These are phyloP conservation scores for Candida stauntonica DNA, from an alignment of 805 yeast species.

Conservation along the genomic window DNA sequence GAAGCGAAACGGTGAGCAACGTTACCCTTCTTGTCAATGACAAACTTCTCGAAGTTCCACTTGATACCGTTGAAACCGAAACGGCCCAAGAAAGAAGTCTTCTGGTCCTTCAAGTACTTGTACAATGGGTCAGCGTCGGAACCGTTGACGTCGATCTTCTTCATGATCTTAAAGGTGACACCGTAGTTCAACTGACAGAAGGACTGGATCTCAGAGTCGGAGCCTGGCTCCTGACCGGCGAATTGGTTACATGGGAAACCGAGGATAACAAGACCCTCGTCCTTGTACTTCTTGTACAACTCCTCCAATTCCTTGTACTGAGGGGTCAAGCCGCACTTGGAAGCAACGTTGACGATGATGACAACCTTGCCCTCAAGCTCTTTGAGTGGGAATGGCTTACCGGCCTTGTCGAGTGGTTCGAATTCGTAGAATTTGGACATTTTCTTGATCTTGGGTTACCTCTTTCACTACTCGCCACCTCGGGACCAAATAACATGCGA, in stretches of 20 bases:
- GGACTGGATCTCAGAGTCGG: constrained; percentile 61
- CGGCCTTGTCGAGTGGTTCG: constrained; percentile 56
- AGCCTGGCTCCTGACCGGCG: constrained; percentile 74
- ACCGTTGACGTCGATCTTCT: constrained; percentile 90
- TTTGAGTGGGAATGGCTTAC: constrained; percentile 53
- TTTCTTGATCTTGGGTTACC: not conserved
- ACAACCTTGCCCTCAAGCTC: constrained; percentile 76
- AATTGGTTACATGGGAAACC: constrained; percentile 94
- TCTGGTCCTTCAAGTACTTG: constrained; percentile 65
- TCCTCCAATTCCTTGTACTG: constrained; percentile 73
- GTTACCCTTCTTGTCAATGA: constrained; percentile 57
- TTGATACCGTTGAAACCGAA: constrained; percentile 64
- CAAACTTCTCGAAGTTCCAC: constrained; percentile 80
- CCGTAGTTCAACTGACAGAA: constrained; percentile 85
- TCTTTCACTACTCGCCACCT: no score
- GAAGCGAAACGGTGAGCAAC: constrained; percentile 63
- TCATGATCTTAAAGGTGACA: constrained; percentile 84
- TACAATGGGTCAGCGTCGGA: constrained; percentile 74
- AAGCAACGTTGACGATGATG: constrained; percentile 81
- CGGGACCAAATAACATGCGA: no score
- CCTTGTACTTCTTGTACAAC: constrained; percentile 61
- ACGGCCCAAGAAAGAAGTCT: constrained; percentile 41
- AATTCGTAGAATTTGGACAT: constrained; percentile 67
- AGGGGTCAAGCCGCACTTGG: constrained; percentile 80
- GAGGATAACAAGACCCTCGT: constrained; percentile 60